phyloP scores from a whole-genome alignment of 495 filamentous ascomycete genomes.

The Thermothielavioides terrestris region DNA sequence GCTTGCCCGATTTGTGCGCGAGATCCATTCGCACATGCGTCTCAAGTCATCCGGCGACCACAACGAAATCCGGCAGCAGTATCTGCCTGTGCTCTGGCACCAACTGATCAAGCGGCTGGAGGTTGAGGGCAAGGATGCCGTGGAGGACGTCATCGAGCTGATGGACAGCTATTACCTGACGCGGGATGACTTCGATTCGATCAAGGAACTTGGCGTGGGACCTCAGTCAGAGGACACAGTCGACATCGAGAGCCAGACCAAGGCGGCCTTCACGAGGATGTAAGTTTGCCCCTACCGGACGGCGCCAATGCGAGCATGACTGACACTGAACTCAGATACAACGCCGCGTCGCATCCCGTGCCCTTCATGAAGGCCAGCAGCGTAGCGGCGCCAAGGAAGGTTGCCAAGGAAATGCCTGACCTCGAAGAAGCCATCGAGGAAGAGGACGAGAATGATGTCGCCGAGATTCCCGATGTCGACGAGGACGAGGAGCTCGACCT shows the following conservation, averaged over 20 bases:
- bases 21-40: constrained; percentile 96
- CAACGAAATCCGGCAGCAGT: constrained; percentile 89
- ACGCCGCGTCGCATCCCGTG: constrained; percentile 73
- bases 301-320: neutral
- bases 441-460: constrained; percentile 66
- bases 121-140: constrained; percentile 62
- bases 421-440: constrained; percentile 94
- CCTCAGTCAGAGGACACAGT: constrained; percentile 64
- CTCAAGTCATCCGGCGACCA: constrained; percentile 86
- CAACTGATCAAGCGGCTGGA: constrained; percentile 63
- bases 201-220: constrained; percentile 85
- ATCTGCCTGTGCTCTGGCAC: constrained; percentile 83
- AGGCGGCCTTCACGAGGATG: constrained; percentile 77
- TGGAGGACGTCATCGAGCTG: constrained; percentile 66
- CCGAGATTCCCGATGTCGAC: constrained; percentile 51
- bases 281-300: constrained; percentile 33
- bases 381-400: constrained; percentile 59
- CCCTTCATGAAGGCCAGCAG: constrained; percentile 92
- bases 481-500: constrained; percentile 71
- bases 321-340: constrained; percentile 53
- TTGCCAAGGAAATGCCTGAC: constrained; percentile 73
- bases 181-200: constrained; percentile 84
- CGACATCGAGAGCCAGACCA: constrained; percentile 75
- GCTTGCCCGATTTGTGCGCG: constrained; percentile 75
- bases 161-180: constrained; percentile 99